Conservation (phyloP, 1,139 yeast species). For the Protomyces arabidopsidicola region DNA sequence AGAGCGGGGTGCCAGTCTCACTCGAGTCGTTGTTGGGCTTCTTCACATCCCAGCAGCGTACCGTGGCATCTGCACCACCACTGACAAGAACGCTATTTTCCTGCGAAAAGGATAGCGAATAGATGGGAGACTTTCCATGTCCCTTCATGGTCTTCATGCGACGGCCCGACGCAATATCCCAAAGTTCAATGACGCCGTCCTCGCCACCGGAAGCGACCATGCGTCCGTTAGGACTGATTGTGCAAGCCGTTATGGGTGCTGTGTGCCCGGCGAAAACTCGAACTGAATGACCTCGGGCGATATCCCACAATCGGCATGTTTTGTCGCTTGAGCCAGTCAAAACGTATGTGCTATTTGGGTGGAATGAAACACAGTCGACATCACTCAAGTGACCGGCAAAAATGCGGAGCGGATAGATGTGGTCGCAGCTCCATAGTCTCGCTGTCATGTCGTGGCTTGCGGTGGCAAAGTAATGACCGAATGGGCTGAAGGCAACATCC, state of each 20-base stretch:
- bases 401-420: conserved; percentile 88
- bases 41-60: conserved; percentile 93
- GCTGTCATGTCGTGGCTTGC: conserved; percentile 98
- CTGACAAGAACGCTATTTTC: conserved; percentile 88
- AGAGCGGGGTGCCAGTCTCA: conserved; percentile 66
- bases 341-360: conserved; percentile 90
- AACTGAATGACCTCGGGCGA: conserved; percentile 80
- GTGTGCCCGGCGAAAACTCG: conserved; percentile 94
- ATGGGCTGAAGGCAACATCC: conserved; percentile 93
- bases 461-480: conserved; percentile 95
- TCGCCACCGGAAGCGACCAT: conserved; percentile 89
- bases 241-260: conserved; percentile 76
- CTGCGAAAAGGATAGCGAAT: conserved; percentile 76
- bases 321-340: conserved; percentile 94
- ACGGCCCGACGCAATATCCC: conserved; percentile 94
- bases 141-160: conserved; percentile 66
- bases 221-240: conserved; percentile 94
- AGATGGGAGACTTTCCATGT: conserved; percentile 78
- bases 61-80: conserved; percentile 89
- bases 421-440: conserved; percentile 96
- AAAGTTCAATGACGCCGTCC: conserved; percentile 78
- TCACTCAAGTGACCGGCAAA: conserved; percentile 97
- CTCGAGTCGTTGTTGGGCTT: conserved; percentile 65
- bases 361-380: conserved; percentile 85
- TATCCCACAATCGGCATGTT: conserved; percentile 98